Evolutionary conservation across 1,139 yeast species (phyloP).

Genomic region (Candida dubliniensis): DNA sequence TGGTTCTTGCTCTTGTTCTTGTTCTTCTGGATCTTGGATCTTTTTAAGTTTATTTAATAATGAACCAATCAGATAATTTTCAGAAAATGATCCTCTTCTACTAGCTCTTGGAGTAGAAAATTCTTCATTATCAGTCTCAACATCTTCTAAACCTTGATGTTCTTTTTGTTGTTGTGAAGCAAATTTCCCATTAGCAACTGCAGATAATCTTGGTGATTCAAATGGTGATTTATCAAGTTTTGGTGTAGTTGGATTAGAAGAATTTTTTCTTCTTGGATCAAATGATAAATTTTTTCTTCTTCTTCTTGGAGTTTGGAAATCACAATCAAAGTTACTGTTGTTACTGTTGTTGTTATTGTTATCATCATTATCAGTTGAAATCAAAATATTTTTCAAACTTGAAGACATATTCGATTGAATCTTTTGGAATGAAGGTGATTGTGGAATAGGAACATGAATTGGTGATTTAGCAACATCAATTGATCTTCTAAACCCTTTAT

Average conservation of each 20-base stretch:
- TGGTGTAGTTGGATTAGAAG: background rate
- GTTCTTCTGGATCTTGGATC: constrained; percentile 1
- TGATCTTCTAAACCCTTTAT: constrained; percentile 48
- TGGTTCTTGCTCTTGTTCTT: constrained; percentile 5
- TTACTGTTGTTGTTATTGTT: background rate
- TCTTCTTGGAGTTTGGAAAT: constrained; percentile 4
- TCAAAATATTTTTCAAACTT: constrained; percentile 11
- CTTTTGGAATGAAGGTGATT: constrained; percentile 11
- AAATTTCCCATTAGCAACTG: background rate
- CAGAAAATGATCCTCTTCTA: constrained; percentile 14
- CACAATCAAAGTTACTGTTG: background rate
- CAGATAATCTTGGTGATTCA: constrained; percentile 2
- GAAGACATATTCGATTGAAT: constrained; percentile 10
- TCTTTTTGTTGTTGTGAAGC: background rate
- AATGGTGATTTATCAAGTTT: background rate
- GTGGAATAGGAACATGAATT: constrained; percentile 29
- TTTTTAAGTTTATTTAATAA: constrained; percentile 10
- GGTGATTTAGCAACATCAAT: constrained; percentile 28
- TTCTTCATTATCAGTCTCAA: constrained; percentile 9
- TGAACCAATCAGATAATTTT: constrained; percentile 10
- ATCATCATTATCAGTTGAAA: constrained; percentile 8
- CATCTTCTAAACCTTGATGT: background rate
- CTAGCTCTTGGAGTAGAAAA: constrained; percentile 11
- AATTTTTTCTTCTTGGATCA: constrained; percentile 19
- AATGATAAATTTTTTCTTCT: too few species aligned